Percentiles rank a stretch among this genome's conserved stretches.
phyloP scores from a whole-genome alignment of 1,284 basidiomycete genomes.

The Ustilago loliicola region DNA sequence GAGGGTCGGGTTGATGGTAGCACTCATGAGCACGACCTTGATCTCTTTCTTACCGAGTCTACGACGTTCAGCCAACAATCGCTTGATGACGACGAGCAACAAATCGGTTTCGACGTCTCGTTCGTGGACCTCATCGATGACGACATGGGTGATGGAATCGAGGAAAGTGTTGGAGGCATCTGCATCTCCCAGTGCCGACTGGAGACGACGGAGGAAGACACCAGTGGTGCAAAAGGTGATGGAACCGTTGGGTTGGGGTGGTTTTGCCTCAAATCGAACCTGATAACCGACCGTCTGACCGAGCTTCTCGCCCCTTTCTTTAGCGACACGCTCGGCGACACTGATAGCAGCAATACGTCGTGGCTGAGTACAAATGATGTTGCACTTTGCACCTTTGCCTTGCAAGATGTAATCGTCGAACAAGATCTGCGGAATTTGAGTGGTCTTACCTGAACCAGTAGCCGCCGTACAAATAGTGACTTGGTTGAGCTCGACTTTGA shows the following conservation, averaged over 20 bases:
- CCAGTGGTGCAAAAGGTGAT: conserved; percentile 96
- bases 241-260: conserved; percentile 83
- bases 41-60: conserved; percentile 81
- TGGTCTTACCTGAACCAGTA: conserved; percentile 96
- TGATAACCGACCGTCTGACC: conserved; percentile 89
- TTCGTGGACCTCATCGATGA: conserved; percentile 97
- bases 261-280: conserved; percentile 88
- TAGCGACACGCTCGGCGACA: conserved; percentile 91
- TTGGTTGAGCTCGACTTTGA: conserved; percentile 82
- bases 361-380: conserved; percentile 94
- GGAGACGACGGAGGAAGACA: conserved; percentile 88
- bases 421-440: conserved; percentile 92
- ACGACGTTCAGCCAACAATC: conserved; percentile 80
- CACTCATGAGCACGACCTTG: conserved; percentile 94
- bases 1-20: conserved; percentile 89
- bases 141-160: conserved; percentile 88
- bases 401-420: conserved; percentile 85
- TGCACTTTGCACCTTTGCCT: conserved; percentile 85
- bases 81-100: conserved; percentile 89
- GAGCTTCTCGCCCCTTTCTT: conserved; percentile 83
- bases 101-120: conserved; percentile 95
- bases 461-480: conserved; percentile 94
- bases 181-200: conserved; percentile 77
- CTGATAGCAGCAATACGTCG: conserved; percentile 91
- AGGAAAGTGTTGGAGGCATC: conserved; percentile 72